Conservation (phyloP, 371 early-diverging fungal species). For the Syncephalis fuscata region DNA sequence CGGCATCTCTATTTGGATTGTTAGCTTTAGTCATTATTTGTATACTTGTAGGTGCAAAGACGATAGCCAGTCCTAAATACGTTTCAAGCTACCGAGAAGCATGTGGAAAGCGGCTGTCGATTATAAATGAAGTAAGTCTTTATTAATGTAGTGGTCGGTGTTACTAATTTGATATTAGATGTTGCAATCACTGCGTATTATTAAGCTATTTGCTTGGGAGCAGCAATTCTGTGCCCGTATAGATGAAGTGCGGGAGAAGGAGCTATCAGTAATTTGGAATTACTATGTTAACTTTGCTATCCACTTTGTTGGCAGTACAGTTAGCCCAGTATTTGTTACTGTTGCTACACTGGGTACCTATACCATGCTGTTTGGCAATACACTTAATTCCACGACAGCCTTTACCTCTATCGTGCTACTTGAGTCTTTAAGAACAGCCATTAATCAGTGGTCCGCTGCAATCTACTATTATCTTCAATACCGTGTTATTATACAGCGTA, state of each 20-base stretch:
- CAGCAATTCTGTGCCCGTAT: constrained; percentile 28
- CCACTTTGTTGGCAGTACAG: constrained; percentile 17
- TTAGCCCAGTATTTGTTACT: constrained; percentile 34
- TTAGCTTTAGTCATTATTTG: no score
- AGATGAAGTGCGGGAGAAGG: constrained; percentile 22
- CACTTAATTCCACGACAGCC: constrained; percentile 35
- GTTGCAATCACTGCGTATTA: constrained; percentile 43
- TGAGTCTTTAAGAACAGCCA: constrained; percentile 27
- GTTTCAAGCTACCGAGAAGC: constrained; percentile 8
- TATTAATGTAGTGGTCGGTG: constrained; percentile 1
- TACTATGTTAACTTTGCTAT: constrained; percentile 22
- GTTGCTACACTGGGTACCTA: constrained; percentile 30
- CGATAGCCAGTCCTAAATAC: not conserved
- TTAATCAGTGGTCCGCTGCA: constrained; percentile 31
- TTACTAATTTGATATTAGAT: no score
- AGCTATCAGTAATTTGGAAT: constrained; percentile 20
- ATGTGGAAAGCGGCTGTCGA: constrained; percentile 24
- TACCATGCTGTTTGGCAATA: constrained; percentile 29
- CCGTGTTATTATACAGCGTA: constrained; percentile 30
- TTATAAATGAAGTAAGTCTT: constrained; percentile 20
- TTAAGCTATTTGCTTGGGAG: constrained; percentile 58
- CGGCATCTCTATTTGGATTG: not conserved
- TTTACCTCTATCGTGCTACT: constrained; percentile 42
- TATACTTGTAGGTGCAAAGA: no score
- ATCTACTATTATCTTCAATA: constrained; percentile 27